These are phyloP conservation scores for Akanthomyces dipterigenus DNA, from an alignment of 2,329 filamentous ascomycete genomes.

Conservation along the genomic window DNA sequence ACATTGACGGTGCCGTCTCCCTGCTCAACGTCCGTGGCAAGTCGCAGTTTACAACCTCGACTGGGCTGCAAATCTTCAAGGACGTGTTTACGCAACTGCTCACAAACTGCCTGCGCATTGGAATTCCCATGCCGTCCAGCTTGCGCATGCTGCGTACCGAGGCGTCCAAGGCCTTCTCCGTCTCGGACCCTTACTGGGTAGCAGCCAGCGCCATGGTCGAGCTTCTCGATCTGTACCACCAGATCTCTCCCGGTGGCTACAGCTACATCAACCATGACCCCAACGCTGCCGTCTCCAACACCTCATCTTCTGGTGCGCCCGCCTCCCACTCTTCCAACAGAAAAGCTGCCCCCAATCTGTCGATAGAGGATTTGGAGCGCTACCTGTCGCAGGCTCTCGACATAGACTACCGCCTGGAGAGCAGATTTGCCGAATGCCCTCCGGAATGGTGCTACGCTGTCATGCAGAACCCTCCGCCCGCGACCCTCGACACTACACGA, in stretches of 20 bases:
- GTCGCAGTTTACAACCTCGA: slow-evolving; percentile 4
- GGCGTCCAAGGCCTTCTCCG: slow-evolving; percentile 11
- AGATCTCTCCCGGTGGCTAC: slow-evolving; percentile 12
- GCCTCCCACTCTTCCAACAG: neutral
- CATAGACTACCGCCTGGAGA: slow-evolving; percentile 12
- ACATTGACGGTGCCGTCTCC: slow-evolving; percentile 12
- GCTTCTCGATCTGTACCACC: slow-evolving; percentile 11
- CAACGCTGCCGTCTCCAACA: neutral
- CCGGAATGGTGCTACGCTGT: slow-evolving; percentile 11
- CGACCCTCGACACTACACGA: neutral
- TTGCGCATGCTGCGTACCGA: slow-evolving; percentile 11
- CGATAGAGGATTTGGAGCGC: slow-evolving; percentile 10
- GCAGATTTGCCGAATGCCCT: slow-evolving; percentile 7
- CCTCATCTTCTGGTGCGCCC: neutral
- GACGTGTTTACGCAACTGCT: slow-evolving; percentile 12
- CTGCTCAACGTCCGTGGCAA: slow-evolving; percentile 12
- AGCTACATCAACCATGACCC: slow-evolving; percentile 1
- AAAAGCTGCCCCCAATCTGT: slow-evolving; percentile 1
- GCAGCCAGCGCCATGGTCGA: slow-evolving; percentile 12
- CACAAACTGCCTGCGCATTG: slow-evolving; percentile 8
- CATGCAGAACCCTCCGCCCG: neutral
- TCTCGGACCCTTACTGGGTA: slow-evolving; percentile 12
- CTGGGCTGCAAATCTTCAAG: slow-evolving; percentile 12
- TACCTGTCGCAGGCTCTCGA: slow-evolving; percentile 11
- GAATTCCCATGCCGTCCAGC: slow-evolving; percentile 7